Evolutionary conservation across 2,329 filamentous ascomycete genomes (phyloP).

Genomic region (Sclerotinia spermophila): DNA sequence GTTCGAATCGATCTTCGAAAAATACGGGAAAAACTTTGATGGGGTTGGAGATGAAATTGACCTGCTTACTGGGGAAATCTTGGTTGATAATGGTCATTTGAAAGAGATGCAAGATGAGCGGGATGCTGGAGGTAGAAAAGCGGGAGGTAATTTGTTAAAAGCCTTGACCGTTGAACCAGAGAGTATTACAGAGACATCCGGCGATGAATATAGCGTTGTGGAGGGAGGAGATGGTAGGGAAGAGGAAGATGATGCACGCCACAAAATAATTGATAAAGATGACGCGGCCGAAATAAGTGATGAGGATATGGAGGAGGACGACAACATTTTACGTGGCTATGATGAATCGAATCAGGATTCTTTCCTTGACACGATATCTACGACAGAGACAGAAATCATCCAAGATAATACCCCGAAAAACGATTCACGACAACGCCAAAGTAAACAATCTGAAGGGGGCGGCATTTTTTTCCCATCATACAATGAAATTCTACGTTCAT

Average conservation of each 20-base stretch:
- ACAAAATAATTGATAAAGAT: constrained; percentile 29
- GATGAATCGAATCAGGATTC: constrained; percentile 24
- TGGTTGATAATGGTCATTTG: constrained; percentile 90
- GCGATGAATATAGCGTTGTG: constrained; percentile 34
- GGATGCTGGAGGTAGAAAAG: constrained; percentile 41
- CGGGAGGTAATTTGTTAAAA: constrained; percentile 24
- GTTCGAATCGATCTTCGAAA: constrained; percentile 85
- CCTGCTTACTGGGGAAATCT: constrained; percentile 71
- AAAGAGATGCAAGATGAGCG: constrained; percentile 57
- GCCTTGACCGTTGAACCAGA: constrained; percentile 36
- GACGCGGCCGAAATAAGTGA: constrained; percentile 26
- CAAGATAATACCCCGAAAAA: not conserved
- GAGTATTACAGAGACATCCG: constrained; percentile 24
- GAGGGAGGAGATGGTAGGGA: constrained; percentile 29
- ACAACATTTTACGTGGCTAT: constrained; percentile 36
- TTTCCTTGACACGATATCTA: not conserved
- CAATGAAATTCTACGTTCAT: constrained; percentile 33
- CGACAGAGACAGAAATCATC: not conserved
- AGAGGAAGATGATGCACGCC: constrained; percentile 22
- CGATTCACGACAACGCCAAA: not conserved
- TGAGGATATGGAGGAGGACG: constrained; percentile 35
- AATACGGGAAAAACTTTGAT: constrained; percentile 80
- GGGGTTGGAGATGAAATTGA: constrained; percentile 88
- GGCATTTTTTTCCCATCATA: constrained; percentile 27
- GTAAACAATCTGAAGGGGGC: not conserved